Conservation (phyloP, 140 eudicot genomes). For the Senecio squalidus region DNA sequence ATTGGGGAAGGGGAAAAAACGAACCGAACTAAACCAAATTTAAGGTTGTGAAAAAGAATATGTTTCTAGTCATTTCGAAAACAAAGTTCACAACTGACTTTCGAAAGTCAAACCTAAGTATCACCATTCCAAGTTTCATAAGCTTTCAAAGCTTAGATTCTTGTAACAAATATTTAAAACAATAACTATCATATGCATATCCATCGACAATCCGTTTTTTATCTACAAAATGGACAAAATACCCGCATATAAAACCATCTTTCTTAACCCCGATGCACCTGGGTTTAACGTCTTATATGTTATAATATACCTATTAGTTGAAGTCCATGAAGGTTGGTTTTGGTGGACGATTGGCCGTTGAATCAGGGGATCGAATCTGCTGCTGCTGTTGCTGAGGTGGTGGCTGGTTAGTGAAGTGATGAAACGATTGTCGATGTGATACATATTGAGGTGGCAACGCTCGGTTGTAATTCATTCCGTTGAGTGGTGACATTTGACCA, state of each 20-base stretch:
- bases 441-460: conserved; percentile 46
- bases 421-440: conserved; percentile 30
- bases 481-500: conserved; percentile 58
- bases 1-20: too few species aligned
- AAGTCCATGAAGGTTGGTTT: conserved; percentile 61
- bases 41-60: background rate
- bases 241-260: background rate
- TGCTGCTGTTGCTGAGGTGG: conserved; percentile 38
- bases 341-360: conserved; percentile 34
- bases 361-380: conserved; percentile 40
- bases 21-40: too few species aligned
- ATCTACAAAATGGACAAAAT: conserved; percentile 22
- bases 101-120: conserved; percentile 15
- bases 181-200: conserved; percentile 1
- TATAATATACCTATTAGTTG: conserved; percentile 19
- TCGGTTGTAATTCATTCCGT: conserved; percentile 45
- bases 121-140: conserved; percentile 12
- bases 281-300: background rate
- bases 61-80: background rate
- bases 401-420: conserved; percentile 34
- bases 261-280: conserved; percentile 1
- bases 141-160: background rate
- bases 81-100: conserved; percentile 18
- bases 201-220: conserved; percentile 19
- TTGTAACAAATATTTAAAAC: conserved; percentile 15